phyloP scores from a whole-genome alignment of 176 grass and related monocot genomes.

The Zizania latifolia region DNA sequence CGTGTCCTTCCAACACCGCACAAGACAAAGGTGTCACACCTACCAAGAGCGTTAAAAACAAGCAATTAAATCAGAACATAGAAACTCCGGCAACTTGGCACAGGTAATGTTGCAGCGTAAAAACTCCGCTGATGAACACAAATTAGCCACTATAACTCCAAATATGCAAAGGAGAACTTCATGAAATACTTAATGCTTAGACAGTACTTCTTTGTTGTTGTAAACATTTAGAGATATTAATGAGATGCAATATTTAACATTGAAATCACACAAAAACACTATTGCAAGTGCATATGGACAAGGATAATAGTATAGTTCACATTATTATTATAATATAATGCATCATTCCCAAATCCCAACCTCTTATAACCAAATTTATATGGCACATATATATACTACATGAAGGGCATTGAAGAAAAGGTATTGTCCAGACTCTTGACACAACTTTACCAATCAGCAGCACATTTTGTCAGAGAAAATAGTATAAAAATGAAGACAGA shows the following conservation, averaged over 20 bases:
- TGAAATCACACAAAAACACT: neutral
- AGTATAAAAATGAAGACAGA: neutral
- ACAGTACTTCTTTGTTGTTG: neutral
- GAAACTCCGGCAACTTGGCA: neutral
- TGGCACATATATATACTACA: neutral
- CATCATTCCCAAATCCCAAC: neutral
- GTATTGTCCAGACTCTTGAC: neutral
- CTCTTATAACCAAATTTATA: neutral
- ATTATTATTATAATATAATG: neutral
- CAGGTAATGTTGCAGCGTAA: neutral
- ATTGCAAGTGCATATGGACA: neutral
- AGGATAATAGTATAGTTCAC: neutral
- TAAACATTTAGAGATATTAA: neutral
- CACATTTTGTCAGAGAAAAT: neutral
- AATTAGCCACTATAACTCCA: neutral
- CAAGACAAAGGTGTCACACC: constrained; percentile 29
- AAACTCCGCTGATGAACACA: neutral
- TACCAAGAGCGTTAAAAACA: constrained; percentile 13
- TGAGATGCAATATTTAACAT: neutral
- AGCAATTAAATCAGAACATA: neutral
- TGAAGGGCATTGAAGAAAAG: neutral
- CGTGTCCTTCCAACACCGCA: neutral
- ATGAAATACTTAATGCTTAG: neutral
- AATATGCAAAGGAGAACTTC: neutral
- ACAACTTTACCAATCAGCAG: neutral